Conservation (phyloP, 768 basidiomycete genomes). For the Kwoniella heveanensis region DNA sequence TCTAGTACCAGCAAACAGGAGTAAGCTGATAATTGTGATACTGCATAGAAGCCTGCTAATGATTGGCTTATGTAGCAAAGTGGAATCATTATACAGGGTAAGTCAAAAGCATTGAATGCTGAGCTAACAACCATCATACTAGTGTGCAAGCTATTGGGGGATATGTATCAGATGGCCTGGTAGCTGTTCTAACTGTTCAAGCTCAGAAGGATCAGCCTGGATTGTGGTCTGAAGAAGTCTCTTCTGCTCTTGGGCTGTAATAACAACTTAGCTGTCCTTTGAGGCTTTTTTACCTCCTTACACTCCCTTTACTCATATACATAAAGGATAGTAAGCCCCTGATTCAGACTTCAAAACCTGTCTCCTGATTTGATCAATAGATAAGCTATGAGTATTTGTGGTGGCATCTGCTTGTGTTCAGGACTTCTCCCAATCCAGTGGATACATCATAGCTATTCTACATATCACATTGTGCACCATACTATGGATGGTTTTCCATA, state of each 20-base stretch:
- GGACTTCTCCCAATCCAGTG: no score
- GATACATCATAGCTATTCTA: no score
- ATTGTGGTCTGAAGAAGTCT: neutral
- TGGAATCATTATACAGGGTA: slow-evolving; percentile 28
- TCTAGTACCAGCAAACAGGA: slow-evolving; percentile 10
- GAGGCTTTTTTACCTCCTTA: neutral
- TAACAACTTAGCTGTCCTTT: neutral
- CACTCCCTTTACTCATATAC: slow-evolving; percentile 4
- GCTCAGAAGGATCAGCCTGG: slow-evolving; percentile 9
- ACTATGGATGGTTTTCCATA: slow-evolving; percentile 22
- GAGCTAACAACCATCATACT: neutral
- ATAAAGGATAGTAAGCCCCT: neutral
- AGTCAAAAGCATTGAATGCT: neutral
- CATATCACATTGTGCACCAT: no score
- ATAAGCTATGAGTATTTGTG: no score
- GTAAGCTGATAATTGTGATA: slow-evolving; percentile 3
- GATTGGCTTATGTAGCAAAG: slow-evolving; percentile 5
- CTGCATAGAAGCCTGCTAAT: neutral
- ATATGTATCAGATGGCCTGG: slow-evolving; percentile 18
- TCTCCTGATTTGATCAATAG: no score
- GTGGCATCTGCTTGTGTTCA: no score
- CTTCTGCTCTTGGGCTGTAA: slow-evolving; percentile 11
- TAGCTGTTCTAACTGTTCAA: slow-evolving; percentile 20
- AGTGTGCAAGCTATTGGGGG: slow-evolving; percentile 21
- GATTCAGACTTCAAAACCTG: neutral